Evolutionary conservation across 2,329 filamentous ascomycete genomes (phyloP).

Genomic region (Ascochyta pisi): DNA sequence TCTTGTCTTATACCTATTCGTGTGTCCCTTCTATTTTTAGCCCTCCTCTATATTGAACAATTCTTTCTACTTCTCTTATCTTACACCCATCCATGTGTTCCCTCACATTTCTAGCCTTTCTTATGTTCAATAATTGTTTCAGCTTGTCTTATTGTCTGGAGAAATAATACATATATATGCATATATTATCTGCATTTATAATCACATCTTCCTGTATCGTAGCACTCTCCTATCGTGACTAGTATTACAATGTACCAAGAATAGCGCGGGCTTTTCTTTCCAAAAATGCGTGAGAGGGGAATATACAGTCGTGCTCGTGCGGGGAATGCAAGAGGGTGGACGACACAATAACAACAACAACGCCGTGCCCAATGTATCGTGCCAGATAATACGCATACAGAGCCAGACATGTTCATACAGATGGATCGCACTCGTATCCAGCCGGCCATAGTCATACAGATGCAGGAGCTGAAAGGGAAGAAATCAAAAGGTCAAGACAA

Average conservation of each 20-base stretch:
- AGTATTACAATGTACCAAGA: slow-evolving; percentile 19
- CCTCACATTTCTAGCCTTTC: too few species aligned
- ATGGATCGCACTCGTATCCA: too few species aligned
- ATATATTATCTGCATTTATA: too few species aligned
- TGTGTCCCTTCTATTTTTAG: too few species aligned
- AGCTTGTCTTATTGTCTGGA: too few species aligned
- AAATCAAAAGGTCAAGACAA: too few species aligned
- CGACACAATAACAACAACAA: background rate
- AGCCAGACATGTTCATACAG: too few species aligned
- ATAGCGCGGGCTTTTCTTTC: slow-evolving; percentile 11
- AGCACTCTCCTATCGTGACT: slow-evolving; percentile 7
- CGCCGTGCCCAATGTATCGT: slow-evolving; percentile 20
- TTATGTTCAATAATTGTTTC: too few species aligned
- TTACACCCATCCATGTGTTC: slow-evolving; percentile 3
- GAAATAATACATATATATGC: too few species aligned
- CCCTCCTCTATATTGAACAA: too few species aligned
- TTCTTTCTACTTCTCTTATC: background rate
- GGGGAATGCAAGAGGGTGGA: slow-evolving; percentile 5
- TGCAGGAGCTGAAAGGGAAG: background rate
- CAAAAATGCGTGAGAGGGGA: slow-evolving; percentile 19
- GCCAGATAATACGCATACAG: slow-evolving; percentile 4
- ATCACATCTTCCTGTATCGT: too few species aligned
- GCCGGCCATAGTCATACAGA: slow-evolving; percentile 4
- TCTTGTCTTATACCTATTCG: background rate
- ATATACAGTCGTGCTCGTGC: slow-evolving; percentile 8